Conservation (phyloP, 768 basidiomycete species). For the Suillus clintonianus region DNA sequence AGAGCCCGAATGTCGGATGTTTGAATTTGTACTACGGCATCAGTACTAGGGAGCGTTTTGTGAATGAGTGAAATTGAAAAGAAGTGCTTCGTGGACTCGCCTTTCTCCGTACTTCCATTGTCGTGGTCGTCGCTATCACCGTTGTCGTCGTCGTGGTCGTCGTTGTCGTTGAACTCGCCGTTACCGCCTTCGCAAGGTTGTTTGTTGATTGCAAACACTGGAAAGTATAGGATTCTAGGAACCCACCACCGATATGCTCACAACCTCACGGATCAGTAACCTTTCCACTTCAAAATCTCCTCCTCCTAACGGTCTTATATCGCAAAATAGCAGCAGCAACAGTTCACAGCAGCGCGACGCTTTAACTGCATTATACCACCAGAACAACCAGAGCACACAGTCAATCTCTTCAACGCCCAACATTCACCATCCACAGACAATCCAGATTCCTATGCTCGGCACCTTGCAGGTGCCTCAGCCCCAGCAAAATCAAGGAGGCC, state of each 20-base stretch:
- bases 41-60: background rate
- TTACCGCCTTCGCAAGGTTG: slow-evolving; percentile 17
- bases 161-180: slow-evolving; percentile 8
- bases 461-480: slow-evolving; percentile 65
- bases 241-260: slow-evolving; percentile 30
- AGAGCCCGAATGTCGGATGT: background rate
- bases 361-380: slow-evolving; percentile 31
- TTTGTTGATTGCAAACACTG: slow-evolving; percentile 32
- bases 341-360: slow-evolving; percentile 31
- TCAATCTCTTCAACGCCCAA: slow-evolving; percentile 23
- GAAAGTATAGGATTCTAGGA: slow-evolving; percentile 12
- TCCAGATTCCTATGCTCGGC: slow-evolving; percentile 72
- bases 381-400: slow-evolving; percentile 23
- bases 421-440: slow-evolving; percentile 42
- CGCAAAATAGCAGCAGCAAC: slow-evolving; percentile 21
- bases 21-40: background rate
- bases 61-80: slow-evolving; percentile 4
- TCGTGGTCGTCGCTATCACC: slow-evolving; percentile 6
- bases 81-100: background rate
- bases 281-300: slow-evolving; percentile 27
- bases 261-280: slow-evolving; percentile 36
- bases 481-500: slow-evolving; percentile 44
- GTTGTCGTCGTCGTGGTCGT: slow-evolving; percentile 10
- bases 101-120: slow-evolving; percentile 9
- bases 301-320: slow-evolving; percentile 18